Evolutionary conservation across 352 stramenopile species (phyloP), one percentile per base, ranked within the genome.

Genomic region (Saprolegnia diclina): DNA sequence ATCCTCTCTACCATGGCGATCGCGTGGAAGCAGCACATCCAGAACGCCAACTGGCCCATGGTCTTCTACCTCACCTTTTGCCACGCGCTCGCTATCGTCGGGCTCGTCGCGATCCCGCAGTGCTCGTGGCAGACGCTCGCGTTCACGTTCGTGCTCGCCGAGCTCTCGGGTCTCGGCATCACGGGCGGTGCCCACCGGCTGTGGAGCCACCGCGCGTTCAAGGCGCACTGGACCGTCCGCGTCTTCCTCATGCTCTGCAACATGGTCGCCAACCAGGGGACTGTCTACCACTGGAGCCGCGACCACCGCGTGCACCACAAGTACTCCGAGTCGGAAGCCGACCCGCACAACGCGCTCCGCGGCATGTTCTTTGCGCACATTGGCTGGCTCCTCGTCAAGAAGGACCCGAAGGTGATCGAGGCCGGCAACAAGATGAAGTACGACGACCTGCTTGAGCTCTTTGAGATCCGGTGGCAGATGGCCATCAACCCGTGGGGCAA

Each of bases 291-390:
- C 80, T 99, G 97, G 97, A 83, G 85, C 10, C 92, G 97, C 40
- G 97, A 99, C 80, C 97, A 99, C 83, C 91, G 97, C 63, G 96
- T 99, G 35, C 97, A 99, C 80, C 97, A 99, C 91, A 99, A 99
- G 80, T 98, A 98, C 80, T 98, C 92, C 57, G 96, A 99, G 78
- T 98, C 94, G 18, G 79, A 89, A 21, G 87, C 87, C 4, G 91
- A 97, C 67, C 92, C 92, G 53, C 97, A 99, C 83, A 90, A 99
- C 79, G 97, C 97, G 7, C 95, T 81, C 26, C 85, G 95, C n/a
- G 97, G 97, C 52, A 99, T 99, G 75, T 99, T 99, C 85, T 99
- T 98, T 75, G 90, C 97, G 11, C 97, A 99, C 83, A 98, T 99
- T 85, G 97, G 97, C 61, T 99, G 97, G 97, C 77, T 99, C 14